A percentile compares a stretch with the other conserved stretches of the same genome.
These are phyloP conservation scores for Salix brachista DNA, from an alignment of 345 rosid genomes.

Conservation along the genomic window DNA sequence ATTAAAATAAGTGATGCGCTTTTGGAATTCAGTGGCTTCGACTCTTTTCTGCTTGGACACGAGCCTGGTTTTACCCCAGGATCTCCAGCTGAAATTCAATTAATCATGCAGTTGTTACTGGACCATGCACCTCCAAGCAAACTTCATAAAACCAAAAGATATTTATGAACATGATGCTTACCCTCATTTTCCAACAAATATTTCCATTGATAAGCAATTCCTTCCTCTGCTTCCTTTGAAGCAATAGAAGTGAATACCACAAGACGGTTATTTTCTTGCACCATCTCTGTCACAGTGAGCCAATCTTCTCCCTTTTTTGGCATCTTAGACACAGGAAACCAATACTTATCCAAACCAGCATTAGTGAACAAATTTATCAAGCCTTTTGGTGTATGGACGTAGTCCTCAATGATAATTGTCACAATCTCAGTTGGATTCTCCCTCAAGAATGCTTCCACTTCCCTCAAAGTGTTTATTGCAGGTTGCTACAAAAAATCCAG, in stretches of 20 bases:
- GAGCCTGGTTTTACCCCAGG: conserved; percentile 86
- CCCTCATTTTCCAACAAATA: conserved; percentile 87
- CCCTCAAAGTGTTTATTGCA: conserved; percentile 75
- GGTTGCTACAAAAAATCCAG: conserved; percentile 61
- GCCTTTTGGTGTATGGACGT: conserved; percentile 87
- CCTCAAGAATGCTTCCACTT: conserved; percentile 83
- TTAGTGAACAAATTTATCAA: conserved; percentile 56
- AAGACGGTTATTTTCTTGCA: conserved; percentile 71
- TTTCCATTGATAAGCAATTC: conserved; percentile 95
- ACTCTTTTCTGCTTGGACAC: conserved; percentile 87
- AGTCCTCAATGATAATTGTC: conserved; percentile 88
- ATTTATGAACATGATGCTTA: conserved; percentile 25
- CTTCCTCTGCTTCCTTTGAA: conserved; percentile 93
- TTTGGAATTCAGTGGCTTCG: conserved; percentile 60
- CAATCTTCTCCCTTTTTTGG: conserved; percentile 91
- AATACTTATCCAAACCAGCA: conserved; percentile 80
- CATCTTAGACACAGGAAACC: conserved; percentile 90
- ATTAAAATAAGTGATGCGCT: conserved; percentile 70
- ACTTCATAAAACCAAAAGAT: background rate
- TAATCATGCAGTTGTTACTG: conserved; percentile 4
- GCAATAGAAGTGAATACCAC: conserved; percentile 90
- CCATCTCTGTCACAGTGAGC: conserved; percentile 93
- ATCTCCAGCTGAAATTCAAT: conserved; percentile 77
- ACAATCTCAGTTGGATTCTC: conserved; percentile 78
- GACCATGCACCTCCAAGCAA: background rate